Evolutionary conservation across 1,284 basidiomycete species (phyloP), one percentile per base, ranked within the genome.

Genomic region (Rhodotorula glutinis): DNA sequence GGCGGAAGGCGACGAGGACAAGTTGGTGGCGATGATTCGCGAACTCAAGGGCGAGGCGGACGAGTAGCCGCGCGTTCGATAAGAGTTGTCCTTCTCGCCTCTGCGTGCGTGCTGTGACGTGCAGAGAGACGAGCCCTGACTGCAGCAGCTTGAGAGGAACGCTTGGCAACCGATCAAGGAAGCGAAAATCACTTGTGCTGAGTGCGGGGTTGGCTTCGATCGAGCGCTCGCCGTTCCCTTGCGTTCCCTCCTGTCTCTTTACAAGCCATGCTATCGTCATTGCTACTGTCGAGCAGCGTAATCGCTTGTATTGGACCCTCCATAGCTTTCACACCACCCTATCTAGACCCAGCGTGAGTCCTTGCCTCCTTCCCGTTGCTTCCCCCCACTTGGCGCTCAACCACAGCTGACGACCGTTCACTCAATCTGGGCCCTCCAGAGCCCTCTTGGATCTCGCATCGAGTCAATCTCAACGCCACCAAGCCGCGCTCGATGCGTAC

Each of bases 11-110:
- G 67, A 71, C 41, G 77, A 82, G 14, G 86, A 83, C 73, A 85
- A 89, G 70, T 85, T 84, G 16, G 87, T 92, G 60, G 84, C 85
- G 4, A 81, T 86, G 40, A 62, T 70, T 27, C 46, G 51, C 33
- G 74, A 71, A 63, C 43, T 71, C 40, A 41, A 27, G 66, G 66
- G 38, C 38, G 63, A 23, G 9, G 49, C n/a, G 25, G 43, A 33
- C 33, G 38, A 5, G 41, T 40, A 27, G 38, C 3, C 13, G 40
- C 21, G 29, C n/a, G n/a, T n/a, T n/a, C 4, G 33, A 16, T 10
- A n/a, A 4, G 56, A 44, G n/a, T n/a, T n/a, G n/a, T n/a, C n/a
- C n/a, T n/a, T n/a, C n/a, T n/a, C n/a, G n/a, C n/a, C n/a, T n/a
- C n/a, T n/a, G n/a, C n/a, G n/a, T n/a, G n/a, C n/a, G n/a, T n/a